Evolutionary conservation across 495 filamentous ascomycete genomes (phyloP), one percentile per base, ranked within the genome.

Genomic region (Neurospora sp.): DNA sequence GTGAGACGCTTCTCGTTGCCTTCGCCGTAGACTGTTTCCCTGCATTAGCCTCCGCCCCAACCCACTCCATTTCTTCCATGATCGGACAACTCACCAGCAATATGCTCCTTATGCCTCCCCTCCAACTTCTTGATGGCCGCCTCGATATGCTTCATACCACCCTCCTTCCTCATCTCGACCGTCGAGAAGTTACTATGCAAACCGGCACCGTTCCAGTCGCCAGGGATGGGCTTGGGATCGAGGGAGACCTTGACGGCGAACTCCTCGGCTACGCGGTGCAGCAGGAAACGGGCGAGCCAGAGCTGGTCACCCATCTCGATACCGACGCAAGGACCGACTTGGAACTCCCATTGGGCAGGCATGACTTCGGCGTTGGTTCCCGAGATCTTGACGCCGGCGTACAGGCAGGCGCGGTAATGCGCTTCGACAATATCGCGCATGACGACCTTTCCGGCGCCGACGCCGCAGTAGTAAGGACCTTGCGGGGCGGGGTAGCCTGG

Each of bases 401-500:
- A 95, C 82, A 97, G 77, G 87, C 94, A 97, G 75, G 94, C 94
- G 83, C 94, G 94, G 92, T 96, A 97, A 86, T 97, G 94, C 72
- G 94, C 92, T 85, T 97, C 94, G 75, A 97, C 93, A 77, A 97
- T 94, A 80, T 97, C 94, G 86, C 94, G 89, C 88, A 92, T 94
- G 87, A 93, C 94, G 80, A 97, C 94, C 87, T 93, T 94, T 85
- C 94, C 93, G 78, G 93, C 93, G 77, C 94, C 94, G 72, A 96
- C 93, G 89, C 93, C 94, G 82, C 94, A 97, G 89, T 97, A 97
- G 90, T 97, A 97, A 73, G 94, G 94, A 75, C 94, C 94, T 85
- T 97, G 94, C 39, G 80, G 74, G 83, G 92, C 94, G 73, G 94
- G 94, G 91, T 90, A 97, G 85, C 94, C 94, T 66, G 42, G 78